Conservation (phyloP, 129 eudicot genomes). For the Rutidosis leptorrhynchoides region DNA sequence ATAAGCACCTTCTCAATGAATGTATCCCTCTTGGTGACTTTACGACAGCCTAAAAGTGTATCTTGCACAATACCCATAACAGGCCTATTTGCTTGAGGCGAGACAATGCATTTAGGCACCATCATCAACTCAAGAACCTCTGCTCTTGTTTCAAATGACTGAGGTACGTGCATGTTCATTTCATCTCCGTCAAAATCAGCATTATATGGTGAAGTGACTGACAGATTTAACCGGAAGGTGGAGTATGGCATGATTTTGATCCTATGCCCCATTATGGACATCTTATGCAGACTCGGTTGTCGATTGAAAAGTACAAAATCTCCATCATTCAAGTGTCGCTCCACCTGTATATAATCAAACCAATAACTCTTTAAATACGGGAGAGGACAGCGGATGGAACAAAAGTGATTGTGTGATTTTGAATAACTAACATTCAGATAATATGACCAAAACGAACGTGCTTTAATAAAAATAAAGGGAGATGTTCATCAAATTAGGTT, state of each 20-base stretch:
- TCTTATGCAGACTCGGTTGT: constrained; percentile 97
- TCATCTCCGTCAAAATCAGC: constrained; percentile 99
- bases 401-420: not conserved
- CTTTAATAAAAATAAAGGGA: too few species aligned
- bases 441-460: too few species aligned
- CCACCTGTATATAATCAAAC: constrained; percentile 64
- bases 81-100: constrained; percentile 93
- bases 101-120: constrained; percentile 98
- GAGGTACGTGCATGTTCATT: constrained; percentile 99
- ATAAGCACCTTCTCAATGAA: constrained; percentile 82
- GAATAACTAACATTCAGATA: too few species aligned
- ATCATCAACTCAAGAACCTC: constrained; percentile 94
- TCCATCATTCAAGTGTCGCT: constrained; percentile 91
- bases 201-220: constrained; percentile 96
- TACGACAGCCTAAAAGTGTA: constrained; percentile 91
- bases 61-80: constrained; percentile 99
- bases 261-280: constrained; percentile 99
- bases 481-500: too few species aligned
- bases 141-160: constrained; percentile 96
- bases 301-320: constrained; percentile 93
- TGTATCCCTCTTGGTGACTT: constrained; percentile 96
- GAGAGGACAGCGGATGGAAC: not conserved
- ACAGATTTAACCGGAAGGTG: constrained; percentile 85
- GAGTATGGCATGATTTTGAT: constrained; percentile 98
- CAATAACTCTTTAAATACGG: not conserved